Evolutionary conservation across 805 yeast species (phyloP), one percentile per base, ranked within the genome.

Genomic region (Ogataea allantospora): DNA sequence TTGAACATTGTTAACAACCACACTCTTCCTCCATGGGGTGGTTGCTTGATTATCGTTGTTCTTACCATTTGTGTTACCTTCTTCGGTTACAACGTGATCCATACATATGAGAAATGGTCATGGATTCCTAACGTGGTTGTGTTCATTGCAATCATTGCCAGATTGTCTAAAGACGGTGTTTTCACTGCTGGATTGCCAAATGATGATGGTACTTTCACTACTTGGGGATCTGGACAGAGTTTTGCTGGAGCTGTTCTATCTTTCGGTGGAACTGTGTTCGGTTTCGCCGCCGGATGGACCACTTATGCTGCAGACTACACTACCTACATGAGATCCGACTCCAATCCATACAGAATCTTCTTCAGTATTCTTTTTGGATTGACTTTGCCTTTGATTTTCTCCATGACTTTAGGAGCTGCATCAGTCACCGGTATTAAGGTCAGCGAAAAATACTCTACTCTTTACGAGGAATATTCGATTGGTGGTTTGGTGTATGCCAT

Each of bases 201-300:
- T 20, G 56, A 46, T 5, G 57, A 53, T 33, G 62, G 58, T n/a
- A 33, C 50, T 24, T 41, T 36, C 45, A 44, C 42, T 13, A 61
- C 62, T 15, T 60, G 63, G 65, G 67, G 62, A 9, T 55, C 73
- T 27, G 96, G 96, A 44, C 57, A 67, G 16, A 70, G 77, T 19
- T 81, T 82, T 42, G 95, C 93, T 21, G 96, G 87, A 47, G 54
- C 62, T 54, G 88, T 86, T 13, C 67, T 88, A 40, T 78, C 91
- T 14, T 87, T 83, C 50, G 96, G 96, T 58, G 81, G 88, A 61
- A 65, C 93, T 29, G 62, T 84, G 47, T 88, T 77, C 53, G 96
- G 96, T 47, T 88, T 82, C 56, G 95, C 95, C 34, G 77, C 95
- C 38, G 96, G 96, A 46, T 88, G 97, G 97, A 78, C 95, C 40